Base-by-base conservation (phyloP, 176 grass and related monocot genomes). In the Rhynchospora breviuscula region DNA sequence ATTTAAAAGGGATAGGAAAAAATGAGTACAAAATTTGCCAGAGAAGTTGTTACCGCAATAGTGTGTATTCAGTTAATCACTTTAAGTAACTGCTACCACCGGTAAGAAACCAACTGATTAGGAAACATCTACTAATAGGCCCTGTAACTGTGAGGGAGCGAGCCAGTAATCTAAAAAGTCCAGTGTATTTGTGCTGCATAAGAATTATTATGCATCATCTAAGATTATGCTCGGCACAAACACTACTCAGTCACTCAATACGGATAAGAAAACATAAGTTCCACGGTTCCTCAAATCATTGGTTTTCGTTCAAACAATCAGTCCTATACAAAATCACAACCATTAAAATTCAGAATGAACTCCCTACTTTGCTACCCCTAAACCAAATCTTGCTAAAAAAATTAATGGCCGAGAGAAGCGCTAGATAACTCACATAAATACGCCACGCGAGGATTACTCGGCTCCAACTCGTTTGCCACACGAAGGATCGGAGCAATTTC, bases 401-500 rank as follows among this genome's bases (percentile, higher is more conserved):
- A 48, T 13, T 52, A 56, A 26, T 56, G 3, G 51, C 57, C n/a
- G 54, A 79, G 7, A 64, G 69, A 4, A 18, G n/a, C 22, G 15
- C 23, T 19, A 21, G 73, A 23, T 6, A 19, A 85, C 91, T 66
- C n/a, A 97, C 94, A 97, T 18, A 97, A 87, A 79, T 97, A 97
- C 0, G 94, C 94, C 21, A 97, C 94, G 10, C 91, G 86, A 14
- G 89, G 88, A 68, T 93, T 89, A 21, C 4, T 84, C 10, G 87
- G 68, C 66, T 97, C 88, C 52, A 97, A 88, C 89, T 97, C 91
- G 45, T 93, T 93, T 26, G 94, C 94, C 25, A 93, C 91, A 0
- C 94, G 91, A 54, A 97, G 94, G 78, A 97, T 91, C 44, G 94
- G 94, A 0, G 71, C 84, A 40, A 97, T 97, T 90, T 90, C 90